Evolutionary conservation across 306 rosid genomes (phyloP).

Genomic region (Gynostemma pentaphyllum): DNA sequence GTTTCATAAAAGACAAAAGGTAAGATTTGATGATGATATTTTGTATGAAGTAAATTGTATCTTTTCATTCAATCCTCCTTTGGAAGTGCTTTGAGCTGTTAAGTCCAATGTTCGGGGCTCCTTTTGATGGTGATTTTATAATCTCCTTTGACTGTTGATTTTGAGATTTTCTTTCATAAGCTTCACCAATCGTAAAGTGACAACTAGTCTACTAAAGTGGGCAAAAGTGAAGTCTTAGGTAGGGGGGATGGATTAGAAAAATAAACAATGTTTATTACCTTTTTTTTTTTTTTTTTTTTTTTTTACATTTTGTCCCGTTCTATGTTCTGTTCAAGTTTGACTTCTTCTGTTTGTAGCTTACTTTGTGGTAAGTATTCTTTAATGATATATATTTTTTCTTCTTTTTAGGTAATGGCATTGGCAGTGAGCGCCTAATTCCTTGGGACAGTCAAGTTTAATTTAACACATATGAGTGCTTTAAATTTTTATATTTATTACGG

Average conservation of each 20-base stretch:
- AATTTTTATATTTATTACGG: too few species aligned
- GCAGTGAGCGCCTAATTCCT: too few species aligned
- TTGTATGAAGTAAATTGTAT: not conserved
- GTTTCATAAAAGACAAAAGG: slow-evolving; percentile 17
- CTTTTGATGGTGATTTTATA: slow-evolving; percentile 21
- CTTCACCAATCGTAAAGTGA: not conserved
- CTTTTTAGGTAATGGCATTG: too few species aligned
- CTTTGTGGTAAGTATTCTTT: too few species aligned
- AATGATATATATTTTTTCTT: too few species aligned
- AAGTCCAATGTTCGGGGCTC: not conserved
- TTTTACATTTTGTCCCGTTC: not conserved
- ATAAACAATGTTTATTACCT: not conserved
- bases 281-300: not conserved
- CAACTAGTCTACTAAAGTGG: not conserved
- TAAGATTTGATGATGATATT: slow-evolving; percentile 17
- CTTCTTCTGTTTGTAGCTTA: too few species aligned
- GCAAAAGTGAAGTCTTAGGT: not conserved
- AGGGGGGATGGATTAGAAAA: not conserved
- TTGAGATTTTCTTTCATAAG: slow-evolving; percentile 1
- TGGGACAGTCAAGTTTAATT: too few species aligned
- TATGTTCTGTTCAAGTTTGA: not conserved
- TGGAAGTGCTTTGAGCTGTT: not conserved
- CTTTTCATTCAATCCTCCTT: not conserved
- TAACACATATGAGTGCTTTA: too few species aligned
- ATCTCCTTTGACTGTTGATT: slow-evolving; percentile 26